Evolutionary conservation across 306 rosid species (phyloP).

Genomic region (Boehmeria nivea): DNA sequence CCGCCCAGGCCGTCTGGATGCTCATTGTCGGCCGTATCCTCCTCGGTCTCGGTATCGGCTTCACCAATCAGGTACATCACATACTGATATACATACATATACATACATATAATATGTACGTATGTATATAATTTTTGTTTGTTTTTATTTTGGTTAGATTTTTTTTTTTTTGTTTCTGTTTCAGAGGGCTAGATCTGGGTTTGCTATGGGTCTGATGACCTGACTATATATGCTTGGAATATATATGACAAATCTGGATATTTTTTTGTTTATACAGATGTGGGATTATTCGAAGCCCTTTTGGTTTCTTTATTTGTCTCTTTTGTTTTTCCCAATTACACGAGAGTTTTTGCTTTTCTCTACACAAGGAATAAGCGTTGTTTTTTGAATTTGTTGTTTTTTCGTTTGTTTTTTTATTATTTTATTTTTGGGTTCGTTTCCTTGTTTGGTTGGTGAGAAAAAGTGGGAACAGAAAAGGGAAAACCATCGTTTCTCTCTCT

Average conservation of each 20-base stretch:
- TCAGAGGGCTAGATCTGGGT: no score
- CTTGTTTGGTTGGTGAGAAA: constrained; percentile 31
- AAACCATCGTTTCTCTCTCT: neutral
- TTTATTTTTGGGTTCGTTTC: neutral
- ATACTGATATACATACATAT: no score
- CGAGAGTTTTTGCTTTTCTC: neutral
- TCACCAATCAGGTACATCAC: constrained; percentile 69
- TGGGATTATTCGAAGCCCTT: no score
- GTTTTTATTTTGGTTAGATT: neutral
- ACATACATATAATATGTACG: neutral
- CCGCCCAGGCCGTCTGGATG: constrained; percentile 60
- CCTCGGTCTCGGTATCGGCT: constrained; percentile 94
- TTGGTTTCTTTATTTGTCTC: no score
- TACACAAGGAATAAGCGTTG: no score
- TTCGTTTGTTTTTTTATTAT: neutral
- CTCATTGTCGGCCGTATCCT: constrained; percentile 80
- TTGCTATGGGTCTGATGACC: no score
- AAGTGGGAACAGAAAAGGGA: neutral
- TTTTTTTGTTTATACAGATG: no score
- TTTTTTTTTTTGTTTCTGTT: neutral
- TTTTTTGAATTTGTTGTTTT: neutral
- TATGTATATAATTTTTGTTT: no score
- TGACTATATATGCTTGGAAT: no score
- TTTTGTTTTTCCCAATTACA: no score
- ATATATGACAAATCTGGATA: no score